Percentiles rank a stretch among this genome's conserved stretches.
These are phyloP conservation scores for Pseudogymnoascus sp. DNA, from an alignment of 2,329 filamentous ascomycete genomes.

Conservation along the genomic window DNA sequence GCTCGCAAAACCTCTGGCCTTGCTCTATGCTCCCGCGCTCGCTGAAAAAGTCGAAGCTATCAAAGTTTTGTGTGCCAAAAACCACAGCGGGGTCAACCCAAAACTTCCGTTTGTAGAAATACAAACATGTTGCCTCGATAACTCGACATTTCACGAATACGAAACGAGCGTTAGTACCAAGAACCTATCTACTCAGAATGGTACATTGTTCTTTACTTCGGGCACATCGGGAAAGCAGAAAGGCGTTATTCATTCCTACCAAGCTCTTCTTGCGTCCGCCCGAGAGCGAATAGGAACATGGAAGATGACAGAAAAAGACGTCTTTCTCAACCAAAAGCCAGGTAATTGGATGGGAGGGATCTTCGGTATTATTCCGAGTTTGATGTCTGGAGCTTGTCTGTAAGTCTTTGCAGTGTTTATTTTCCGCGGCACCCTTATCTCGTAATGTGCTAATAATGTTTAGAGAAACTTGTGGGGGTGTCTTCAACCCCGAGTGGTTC, in stretches of 20 bases:
- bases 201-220: slow-evolving; percentile 19
- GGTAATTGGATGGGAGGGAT: slow-evolving; percentile 20
- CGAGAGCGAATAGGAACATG: slow-evolving; percentile 19
- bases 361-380: slow-evolving; percentile 19
- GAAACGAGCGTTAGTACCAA: slow-evolving; percentile 3
- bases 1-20: slow-evolving; percentile 16
- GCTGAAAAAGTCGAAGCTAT: slow-evolving; percentile 15
- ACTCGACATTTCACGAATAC: slow-evolving; percentile 10
- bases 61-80: slow-evolving; percentile 13
- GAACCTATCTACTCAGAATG: slow-evolving; percentile 11
- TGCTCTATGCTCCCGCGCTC: slow-evolving; percentile 17
- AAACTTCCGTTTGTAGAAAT: slow-evolving; percentile 16
- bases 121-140: slow-evolving; percentile 12
- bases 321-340: slow-evolving; percentile 18
- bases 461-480: slow-evolving; percentile 17
- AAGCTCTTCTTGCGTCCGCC: slow-evolving; percentile 19
- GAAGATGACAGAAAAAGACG: slow-evolving; percentile 19
- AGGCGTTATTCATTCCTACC: slow-evolving; percentile 18
- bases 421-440: not conserved
- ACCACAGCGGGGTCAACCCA: not conserved
- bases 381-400: slow-evolving; percentile 20
- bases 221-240: slow-evolving; percentile 20
- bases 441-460: slow-evolving; percentile 1
- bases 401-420: slow-evolving; percentile 13
- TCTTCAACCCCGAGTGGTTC: slow-evolving; percentile 20